These are phyloP conservation scores for Russula griseocarnosa DNA, from an alignment of 768 basidiomycete genomes.

Conservation along the genomic window DNA sequence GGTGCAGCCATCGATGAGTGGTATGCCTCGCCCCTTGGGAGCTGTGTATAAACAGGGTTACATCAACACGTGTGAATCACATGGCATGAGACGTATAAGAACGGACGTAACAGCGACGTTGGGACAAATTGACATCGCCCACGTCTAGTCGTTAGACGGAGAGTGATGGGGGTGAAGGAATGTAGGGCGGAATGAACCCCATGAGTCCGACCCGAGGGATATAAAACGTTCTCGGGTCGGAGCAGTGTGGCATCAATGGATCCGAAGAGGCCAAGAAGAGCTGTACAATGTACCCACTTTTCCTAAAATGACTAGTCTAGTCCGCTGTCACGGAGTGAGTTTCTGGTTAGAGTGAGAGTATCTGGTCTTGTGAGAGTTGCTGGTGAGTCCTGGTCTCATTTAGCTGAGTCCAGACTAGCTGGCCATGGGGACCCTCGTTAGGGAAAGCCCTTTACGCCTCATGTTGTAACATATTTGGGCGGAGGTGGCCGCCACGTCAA, in stretches of 20 bases:
- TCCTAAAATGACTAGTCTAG: constrained; percentile 6
- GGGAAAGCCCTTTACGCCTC: too few species aligned
- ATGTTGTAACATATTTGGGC: too few species aligned
- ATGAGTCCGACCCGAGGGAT: neutral
- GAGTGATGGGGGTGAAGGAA: neutral
- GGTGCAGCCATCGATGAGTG: constrained; percentile 17
- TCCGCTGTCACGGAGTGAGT: neutral
- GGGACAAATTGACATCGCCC: neutral
- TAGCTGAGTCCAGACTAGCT: too few species aligned
- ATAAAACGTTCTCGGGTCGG: constrained; percentile 7
- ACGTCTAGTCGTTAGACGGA: neutral
- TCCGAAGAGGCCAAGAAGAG: constrained; percentile 13
- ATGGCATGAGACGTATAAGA: neutral
- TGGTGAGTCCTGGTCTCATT: neutral
- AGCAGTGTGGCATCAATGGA: constrained; percentile 2
- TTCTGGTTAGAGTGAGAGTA: too few species aligned
- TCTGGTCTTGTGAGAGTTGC: too few species aligned
- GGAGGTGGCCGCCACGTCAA: too few species aligned
- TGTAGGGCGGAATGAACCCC: neutral
- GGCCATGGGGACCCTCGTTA: too few species aligned
- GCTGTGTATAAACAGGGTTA: constrained; percentile 8
- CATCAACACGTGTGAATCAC: too few species aligned
- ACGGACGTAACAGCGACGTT: neutral
- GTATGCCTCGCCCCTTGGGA: constrained; percentile 14
- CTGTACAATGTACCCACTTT: neutral